phyloP scores from a whole-genome alignment of 805 yeast genomes.

The Yamadazyma akitaensis region DNA sequence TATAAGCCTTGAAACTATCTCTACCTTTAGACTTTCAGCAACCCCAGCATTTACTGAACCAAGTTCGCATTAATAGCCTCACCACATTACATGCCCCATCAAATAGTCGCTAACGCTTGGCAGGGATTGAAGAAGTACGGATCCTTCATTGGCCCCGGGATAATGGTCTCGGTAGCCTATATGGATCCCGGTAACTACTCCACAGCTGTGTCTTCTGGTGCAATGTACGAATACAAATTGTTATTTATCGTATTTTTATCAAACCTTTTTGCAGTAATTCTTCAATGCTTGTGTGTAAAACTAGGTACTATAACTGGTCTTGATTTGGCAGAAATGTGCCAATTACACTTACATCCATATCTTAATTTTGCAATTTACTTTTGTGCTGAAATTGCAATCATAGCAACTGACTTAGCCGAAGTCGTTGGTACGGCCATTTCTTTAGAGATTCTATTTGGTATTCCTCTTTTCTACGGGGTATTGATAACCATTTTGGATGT shows the following conservation, averaged over 20 bases:
- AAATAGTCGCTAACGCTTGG: neutral
- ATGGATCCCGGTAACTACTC: constrained; percentile 98
- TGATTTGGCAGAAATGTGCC: constrained; percentile 85
- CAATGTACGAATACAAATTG: constrained; percentile 75
- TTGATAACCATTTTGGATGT: constrained; percentile 84
- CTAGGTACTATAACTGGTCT: constrained; percentile 93
- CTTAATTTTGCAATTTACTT: constrained; percentile 62
- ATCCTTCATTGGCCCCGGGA: constrained; percentile 86
- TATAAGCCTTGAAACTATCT: neutral
- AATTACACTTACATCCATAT: constrained; percentile 63
- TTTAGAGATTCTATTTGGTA: constrained; percentile 71
- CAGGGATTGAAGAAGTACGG: constrained; percentile 44
- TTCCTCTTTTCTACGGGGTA: constrained; percentile 84
- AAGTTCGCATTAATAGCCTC: neutral
- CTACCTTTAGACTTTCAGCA: no score
- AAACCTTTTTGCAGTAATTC: constrained; percentile 80
- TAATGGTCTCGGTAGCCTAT: constrained; percentile 92
- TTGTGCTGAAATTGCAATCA: constrained; percentile 85
- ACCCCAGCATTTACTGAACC: neutral
- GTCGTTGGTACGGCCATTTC: constrained; percentile 98
- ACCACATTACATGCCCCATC: neutral
- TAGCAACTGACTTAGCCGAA: constrained; percentile 95
- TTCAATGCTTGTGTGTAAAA: constrained; percentile 82
- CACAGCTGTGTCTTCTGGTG: constrained; percentile 92
- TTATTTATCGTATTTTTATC: constrained; percentile 76